Evolutionary conservation across 2,329 filamentous ascomycete genomes (phyloP).

Genomic region (Aspergillus uvarum): DNA sequence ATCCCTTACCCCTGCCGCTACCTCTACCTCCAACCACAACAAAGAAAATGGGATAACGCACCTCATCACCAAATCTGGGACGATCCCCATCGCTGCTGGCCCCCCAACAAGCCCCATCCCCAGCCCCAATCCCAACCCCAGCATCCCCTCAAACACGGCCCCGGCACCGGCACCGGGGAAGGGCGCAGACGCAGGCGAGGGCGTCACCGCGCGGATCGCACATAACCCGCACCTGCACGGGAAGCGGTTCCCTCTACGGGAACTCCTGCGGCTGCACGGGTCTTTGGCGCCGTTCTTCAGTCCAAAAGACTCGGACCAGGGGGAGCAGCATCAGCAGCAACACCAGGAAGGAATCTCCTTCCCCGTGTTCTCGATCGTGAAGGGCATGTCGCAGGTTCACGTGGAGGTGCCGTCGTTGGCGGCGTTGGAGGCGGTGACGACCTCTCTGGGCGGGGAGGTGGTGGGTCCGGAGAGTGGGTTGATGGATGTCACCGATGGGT

Average conservation of each 20-base stretch:
- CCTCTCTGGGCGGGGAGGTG: conserved; percentile 25
- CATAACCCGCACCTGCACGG: conserved; percentile 39
- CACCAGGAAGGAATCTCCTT: conserved; percentile 15
- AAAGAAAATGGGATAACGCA: conserved; percentile 23
- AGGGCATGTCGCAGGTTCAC: conserved; percentile 59
- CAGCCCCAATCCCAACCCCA: no score
- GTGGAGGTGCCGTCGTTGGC: conserved; percentile 62
- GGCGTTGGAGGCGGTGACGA: conserved; percentile 48
- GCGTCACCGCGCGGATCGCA: conserved; percentile 32
- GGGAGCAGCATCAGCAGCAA: no score
- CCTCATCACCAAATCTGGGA: conserved; percentile 58
- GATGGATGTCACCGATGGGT: conserved; percentile 33
- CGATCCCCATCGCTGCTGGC: conserved; percentile 47
- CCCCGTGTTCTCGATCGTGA: conserved; percentile 41
- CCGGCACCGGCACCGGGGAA: no score
- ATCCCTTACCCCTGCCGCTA: conserved; percentile 11
- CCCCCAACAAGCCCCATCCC: neutral
- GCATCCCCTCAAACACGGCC: neutral
- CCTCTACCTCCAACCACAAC: conserved; percentile 2
- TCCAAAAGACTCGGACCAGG: no score
- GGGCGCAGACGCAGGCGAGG: neutral
- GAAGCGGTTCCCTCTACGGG: conserved; percentile 23
- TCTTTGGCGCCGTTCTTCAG: conserved; percentile 23
- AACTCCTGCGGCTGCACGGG: conserved; percentile 29
- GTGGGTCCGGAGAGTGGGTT: conserved; percentile 14